Percentiles rank a stretch among this genome's conserved stretches.
Conservation (phyloP, 1,284 basidiomycete species). For the Somion occarium region DNA sequence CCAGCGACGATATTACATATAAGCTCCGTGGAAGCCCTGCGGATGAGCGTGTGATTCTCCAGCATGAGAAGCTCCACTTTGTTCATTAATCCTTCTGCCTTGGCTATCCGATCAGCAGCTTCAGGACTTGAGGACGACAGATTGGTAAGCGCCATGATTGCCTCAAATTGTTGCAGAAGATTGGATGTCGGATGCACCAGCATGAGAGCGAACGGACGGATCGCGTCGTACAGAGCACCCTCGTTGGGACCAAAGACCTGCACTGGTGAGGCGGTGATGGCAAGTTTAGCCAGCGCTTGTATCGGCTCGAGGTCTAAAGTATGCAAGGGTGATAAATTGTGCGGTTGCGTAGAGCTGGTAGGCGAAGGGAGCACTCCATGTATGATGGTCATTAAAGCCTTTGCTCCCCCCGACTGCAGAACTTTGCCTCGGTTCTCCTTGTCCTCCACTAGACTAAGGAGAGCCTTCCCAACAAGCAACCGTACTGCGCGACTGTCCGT, state of each 20-base stretch:
- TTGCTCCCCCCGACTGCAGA: constrained; percentile 81
- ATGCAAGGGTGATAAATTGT: constrained; percentile 31
- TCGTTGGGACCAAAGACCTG: constrained; percentile 85
- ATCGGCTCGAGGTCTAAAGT: constrained; percentile 60
- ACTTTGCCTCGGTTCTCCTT: constrained; percentile 74
- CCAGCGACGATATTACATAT: constrained; percentile 87
- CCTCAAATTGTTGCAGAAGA: constrained; percentile 86
- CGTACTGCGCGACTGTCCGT: constrained; percentile 56
- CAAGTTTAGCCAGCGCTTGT: constrained; percentile 89
- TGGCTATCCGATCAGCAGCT: constrained; percentile 61
- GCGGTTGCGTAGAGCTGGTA: constrained; percentile 17
- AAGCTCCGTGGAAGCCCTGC: constrained; percentile 88
- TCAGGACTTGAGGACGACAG: constrained; percentile 75
- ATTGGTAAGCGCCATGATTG: constrained; percentile 94
- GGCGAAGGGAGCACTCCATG: constrained; percentile 28
- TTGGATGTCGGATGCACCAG: constrained; percentile 64
- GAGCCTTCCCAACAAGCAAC: constrained; percentile 45
- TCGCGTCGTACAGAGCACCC: constrained; percentile 73
- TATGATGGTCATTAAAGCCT: constrained; percentile 65
- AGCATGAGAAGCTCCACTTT: constrained; percentile 80
- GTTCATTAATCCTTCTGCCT: constrained; percentile 55
- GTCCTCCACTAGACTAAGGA: constrained; percentile 75
- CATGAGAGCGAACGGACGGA: constrained; percentile 72
- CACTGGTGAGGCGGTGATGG: constrained; percentile 87
- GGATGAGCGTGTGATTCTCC: constrained; percentile 78